Percentiles rank a stretch among this genome's conserved stretches.
phyloP scores from a whole-genome alignment of 1,284 basidiomycete genomes.

The Lentinus polychrous region DNA sequence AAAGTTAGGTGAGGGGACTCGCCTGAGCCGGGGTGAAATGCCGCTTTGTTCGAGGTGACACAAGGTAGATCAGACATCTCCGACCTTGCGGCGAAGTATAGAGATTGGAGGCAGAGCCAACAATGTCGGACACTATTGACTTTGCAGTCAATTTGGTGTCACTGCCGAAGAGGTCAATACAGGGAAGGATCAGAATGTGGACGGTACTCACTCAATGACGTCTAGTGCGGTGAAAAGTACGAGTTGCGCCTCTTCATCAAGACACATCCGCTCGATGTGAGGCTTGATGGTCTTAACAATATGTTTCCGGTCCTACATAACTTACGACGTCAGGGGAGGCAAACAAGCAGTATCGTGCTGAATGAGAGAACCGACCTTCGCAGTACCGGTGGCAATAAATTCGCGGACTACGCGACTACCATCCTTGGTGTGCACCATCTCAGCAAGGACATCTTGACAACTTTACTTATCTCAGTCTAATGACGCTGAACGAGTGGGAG shows the following conservation, averaged over 20 bases:
- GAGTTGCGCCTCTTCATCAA: constrained; percentile 81
- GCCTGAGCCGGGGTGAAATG: constrained; percentile 72
- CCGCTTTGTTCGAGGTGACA: constrained; percentile 69
- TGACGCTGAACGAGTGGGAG: not conserved
- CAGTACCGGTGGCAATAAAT: constrained; percentile 72
- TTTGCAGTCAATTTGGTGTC: constrained; percentile 85
- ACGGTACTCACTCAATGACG: constrained; percentile 60
- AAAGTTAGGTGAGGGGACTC: not conserved
- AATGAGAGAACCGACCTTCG: constrained; percentile 48
- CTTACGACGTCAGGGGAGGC: no score
- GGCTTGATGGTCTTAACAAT: constrained; percentile 83
- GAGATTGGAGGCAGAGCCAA: constrained; percentile 45
- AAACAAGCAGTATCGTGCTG: not conserved
- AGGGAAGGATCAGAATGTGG: not conserved
- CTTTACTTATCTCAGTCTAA: constrained; percentile 27
- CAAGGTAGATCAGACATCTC: constrained; percentile 72
- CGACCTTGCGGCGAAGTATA: constrained; percentile 60
- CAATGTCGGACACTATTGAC: constrained; percentile 64
- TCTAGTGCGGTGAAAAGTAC: constrained; percentile 86
- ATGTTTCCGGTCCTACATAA: constrained; percentile 73
- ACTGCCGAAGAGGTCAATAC: constrained; percentile 29
- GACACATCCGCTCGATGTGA: constrained; percentile 79
- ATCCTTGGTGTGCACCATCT: constrained; percentile 90
- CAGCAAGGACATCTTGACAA: constrained; percentile 76
- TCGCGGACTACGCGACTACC: constrained; percentile 81